Percentiles rank a stretch among this genome's conserved stretches.
Conservation (phyloP, 805 yeast genomes). For the Schizosaccharomyces lindneri region DNA sequence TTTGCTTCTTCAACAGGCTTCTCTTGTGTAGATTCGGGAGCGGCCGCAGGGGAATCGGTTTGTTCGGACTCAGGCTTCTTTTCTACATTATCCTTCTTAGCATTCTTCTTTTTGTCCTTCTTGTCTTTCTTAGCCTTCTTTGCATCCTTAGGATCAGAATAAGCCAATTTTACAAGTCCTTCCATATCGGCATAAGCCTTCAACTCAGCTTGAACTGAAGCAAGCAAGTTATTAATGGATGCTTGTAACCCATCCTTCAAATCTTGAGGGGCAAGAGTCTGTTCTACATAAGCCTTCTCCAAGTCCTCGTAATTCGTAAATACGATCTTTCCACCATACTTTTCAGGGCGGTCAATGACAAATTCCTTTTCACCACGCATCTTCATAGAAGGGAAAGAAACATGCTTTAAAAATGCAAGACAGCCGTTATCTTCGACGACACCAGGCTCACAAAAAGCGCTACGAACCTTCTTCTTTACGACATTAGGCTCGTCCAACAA, state of each 20-base stretch:
- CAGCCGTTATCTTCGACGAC: slow-evolving; percentile 73
- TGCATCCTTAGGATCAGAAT: slow-evolving; percentile 48
- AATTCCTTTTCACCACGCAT: slow-evolving; percentile 34
- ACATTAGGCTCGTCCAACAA: slow-evolving; percentile 66
- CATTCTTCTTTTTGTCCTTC: slow-evolving; percentile 51
- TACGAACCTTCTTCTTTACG: slow-evolving; percentile 70
- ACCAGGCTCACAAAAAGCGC: slow-evolving; percentile 93
- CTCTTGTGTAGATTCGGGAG: slow-evolving; percentile 5
- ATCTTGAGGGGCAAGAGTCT: slow-evolving; percentile 74
- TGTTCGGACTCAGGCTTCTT: slow-evolving; percentile 5
- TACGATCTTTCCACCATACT: slow-evolving; percentile 81
- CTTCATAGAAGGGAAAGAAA: slow-evolving; percentile 65
- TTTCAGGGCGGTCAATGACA: slow-evolving; percentile 72
- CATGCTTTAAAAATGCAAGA: slow-evolving; percentile 61
- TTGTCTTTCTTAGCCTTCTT: slow-evolving; percentile 49
- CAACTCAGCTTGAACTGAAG: slow-evolving; percentile 57
- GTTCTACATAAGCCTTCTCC: slow-evolving; percentile 44
- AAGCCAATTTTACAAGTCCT: slow-evolving; percentile 53
- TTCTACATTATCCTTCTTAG: slow-evolving; percentile 52
- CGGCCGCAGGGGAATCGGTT: slow-evolving; percentile 11
- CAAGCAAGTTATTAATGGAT: slow-evolving; percentile 54
- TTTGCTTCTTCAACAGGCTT: too few relatives aligned
- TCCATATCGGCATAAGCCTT: slow-evolving; percentile 41
- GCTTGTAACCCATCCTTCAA: slow-evolving; percentile 79
- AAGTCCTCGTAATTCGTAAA: slow-evolving; percentile 43